phyloP scores from a whole-genome alignment of 495 filamentous ascomycete genomes.

The Xylaria flabelliformis region DNA sequence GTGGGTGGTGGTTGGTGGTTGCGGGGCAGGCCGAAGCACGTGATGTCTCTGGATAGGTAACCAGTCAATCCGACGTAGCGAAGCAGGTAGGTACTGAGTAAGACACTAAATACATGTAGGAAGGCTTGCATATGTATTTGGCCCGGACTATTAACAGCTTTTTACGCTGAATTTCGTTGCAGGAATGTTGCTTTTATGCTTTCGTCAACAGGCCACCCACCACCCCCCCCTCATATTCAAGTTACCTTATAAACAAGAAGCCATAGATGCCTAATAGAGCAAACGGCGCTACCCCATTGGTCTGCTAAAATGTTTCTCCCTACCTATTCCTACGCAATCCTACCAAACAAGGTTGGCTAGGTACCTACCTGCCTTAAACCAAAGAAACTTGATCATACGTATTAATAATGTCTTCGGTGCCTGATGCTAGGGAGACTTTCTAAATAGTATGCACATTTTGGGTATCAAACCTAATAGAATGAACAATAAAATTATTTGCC shows the following conservation, averaged over 20 bases:
- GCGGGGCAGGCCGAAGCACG: constrained; percentile 29
- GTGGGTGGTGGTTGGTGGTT: constrained; percentile 27
- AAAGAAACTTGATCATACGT: not conserved
- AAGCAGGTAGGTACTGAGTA: not conserved
- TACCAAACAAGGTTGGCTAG: not conserved
- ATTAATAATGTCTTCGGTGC: constrained; percentile 27
- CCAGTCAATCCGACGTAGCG: constrained; percentile 1
- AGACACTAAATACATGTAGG: not conserved
- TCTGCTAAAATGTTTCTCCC: not conserved
- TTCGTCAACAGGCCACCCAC: constrained; percentile 13
- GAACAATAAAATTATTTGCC: not conserved
- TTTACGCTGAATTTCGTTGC: constrained; percentile 10
- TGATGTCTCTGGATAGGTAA: constrained; percentile 11
- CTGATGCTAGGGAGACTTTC: constrained; percentile 11
- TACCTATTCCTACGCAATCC: not conserved
- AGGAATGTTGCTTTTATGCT: constrained; percentile 20
- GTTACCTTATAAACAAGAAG: not conserved
- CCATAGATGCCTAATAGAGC: constrained; percentile 23
- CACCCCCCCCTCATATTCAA: not conserved
- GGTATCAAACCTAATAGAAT: constrained; percentile 11
- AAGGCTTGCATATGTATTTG: not conserved
- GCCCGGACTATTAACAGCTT: not conserved
- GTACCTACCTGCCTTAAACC: not conserved
- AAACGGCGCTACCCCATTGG: not conserved
- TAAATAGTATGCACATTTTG: not conserved